phyloP scores from a whole-genome alignment of 495 filamentous ascomycete species.

The Penicillium paxilli region DNA sequence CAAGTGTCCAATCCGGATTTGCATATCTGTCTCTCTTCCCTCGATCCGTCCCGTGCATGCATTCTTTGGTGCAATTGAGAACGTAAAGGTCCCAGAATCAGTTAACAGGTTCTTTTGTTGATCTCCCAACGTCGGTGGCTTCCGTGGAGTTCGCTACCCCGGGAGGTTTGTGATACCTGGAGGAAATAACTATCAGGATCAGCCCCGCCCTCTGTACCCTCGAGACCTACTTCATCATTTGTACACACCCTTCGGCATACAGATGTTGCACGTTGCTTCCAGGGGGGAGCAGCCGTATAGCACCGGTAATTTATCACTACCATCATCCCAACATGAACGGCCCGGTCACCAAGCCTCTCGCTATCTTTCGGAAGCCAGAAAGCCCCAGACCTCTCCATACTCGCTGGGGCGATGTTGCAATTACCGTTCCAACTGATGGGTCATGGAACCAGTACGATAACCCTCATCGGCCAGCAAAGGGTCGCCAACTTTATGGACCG shows the following conservation, averaged over 20 bases:
- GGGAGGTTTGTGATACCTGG: background rate
- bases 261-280: conserved; percentile 11
- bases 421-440: conserved; percentile 40
- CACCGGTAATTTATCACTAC: background rate
- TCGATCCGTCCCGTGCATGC: conserved; percentile 11
- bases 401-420: conserved; percentile 41
- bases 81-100: conserved; percentile 3
- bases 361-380: conserved; percentile 33
- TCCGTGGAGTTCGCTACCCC: background rate
- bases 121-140: conserved; percentile 3
- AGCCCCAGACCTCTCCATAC: conserved; percentile 33
- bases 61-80: conserved; percentile 2
- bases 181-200: background rate
- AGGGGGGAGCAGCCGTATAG: background rate
- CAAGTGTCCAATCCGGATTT: conserved; percentile 17
- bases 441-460: conserved; percentile 44
- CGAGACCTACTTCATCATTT: no score
- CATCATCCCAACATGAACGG: conserved; percentile 25
- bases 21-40: conserved; percentile 4
- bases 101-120: conserved; percentile 8
- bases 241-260: no score
- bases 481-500: conserved; percentile 25
- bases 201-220: background rate
- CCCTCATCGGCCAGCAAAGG: conserved; percentile 23
- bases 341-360: conserved; percentile 32